Percentiles rank a stretch among this genome's conserved stretches.
phyloP scores from a whole-genome alignment of 2,329 filamentous ascomycete species.

The Pseudogymnoascus sp. region DNA sequence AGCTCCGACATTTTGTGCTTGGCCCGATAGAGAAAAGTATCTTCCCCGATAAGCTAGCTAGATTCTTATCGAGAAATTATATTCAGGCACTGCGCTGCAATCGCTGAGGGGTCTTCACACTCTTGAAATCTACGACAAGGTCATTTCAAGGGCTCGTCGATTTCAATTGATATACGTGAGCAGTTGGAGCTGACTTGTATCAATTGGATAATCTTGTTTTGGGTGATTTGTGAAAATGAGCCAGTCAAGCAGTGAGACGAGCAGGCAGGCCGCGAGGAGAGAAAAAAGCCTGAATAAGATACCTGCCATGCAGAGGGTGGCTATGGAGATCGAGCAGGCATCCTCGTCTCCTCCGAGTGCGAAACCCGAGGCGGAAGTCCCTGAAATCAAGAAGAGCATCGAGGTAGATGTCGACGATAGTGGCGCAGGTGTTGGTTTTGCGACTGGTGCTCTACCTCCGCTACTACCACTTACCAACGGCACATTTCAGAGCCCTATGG shows the following conservation, averaged over 20 bases:
- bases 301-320: slow-evolving; percentile 6
- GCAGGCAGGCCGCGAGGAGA: slow-evolving; percentile 4
- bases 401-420: neutral
- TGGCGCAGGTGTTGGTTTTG: neutral
- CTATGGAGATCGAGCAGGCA: neutral
- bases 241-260: neutral
- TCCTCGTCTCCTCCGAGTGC: neutral
- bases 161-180: slow-evolving; percentile 2
- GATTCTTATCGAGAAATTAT: slow-evolving; percentile 10
- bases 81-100: neutral
- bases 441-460: neutral
- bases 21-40: slow-evolving; percentile 8
- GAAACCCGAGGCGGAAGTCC: neutral
- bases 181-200: slow-evolving; percentile 8
- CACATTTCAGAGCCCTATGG: neutral
- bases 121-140: neutral
- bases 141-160: slow-evolving; percentile 3
- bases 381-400: neutral
- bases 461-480: neutral
- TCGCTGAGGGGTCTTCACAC: slow-evolving; percentile 1
- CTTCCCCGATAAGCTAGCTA: slow-evolving; percentile 9
- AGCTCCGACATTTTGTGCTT: neutral
- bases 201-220: slow-evolving; percentile 2
- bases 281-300: slow-evolving; percentile 10
- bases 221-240: neutral